Base-by-base conservation (phyloP, 768 basidiomycete species). In the Fomitopsis serialis region DNA sequence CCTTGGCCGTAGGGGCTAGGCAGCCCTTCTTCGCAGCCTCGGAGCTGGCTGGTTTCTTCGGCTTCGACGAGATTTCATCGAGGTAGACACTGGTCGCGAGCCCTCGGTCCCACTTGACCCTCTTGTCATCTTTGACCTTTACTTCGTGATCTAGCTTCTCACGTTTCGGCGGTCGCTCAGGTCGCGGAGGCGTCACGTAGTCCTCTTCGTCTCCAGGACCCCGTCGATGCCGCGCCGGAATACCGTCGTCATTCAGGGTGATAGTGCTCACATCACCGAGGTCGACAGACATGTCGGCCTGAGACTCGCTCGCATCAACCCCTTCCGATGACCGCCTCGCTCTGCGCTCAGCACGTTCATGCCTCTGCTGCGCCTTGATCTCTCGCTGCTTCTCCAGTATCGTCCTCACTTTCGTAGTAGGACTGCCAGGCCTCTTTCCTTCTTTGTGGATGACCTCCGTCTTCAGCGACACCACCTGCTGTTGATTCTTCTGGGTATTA, bases 201-300 rank as follows among this genome's bases (percentile, higher is more conserved):
- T 89, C 89, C 60, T 85, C 89, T 24, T 90, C 88, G 23, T 93
- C 90, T 2, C 90, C 91, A 3, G 89, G 79, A 1, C 84, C 90
- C 61, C 82, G 72, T 49, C 66, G 69, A 69, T 90, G 87, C 56
- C 68, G 65, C 27, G 52, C 9, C 2, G 63, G 69, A 57, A 24
- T 56, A 58, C 46, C 66, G 52, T 68, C 69, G 10, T 60, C 66
- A 44, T 62, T 62, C 7, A 57, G 35, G 21, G 40, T 56, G 32
- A 52, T 45, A 37, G 50, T 49, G 49, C 61, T 59, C 44, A 55
- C 40, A 45, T 61, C 61, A 15, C 25, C 56, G 17, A 12, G 19
- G 9, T 48, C 53, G 7, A 32, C 36, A 12, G 29, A 42, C 25
- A 12, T 22, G 36, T 15, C 29, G 22, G 67, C 66, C 34, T 65